Base-by-base conservation (phyloP, 148 eudicot genomes). In the Amaranthus cruentus region DNA sequence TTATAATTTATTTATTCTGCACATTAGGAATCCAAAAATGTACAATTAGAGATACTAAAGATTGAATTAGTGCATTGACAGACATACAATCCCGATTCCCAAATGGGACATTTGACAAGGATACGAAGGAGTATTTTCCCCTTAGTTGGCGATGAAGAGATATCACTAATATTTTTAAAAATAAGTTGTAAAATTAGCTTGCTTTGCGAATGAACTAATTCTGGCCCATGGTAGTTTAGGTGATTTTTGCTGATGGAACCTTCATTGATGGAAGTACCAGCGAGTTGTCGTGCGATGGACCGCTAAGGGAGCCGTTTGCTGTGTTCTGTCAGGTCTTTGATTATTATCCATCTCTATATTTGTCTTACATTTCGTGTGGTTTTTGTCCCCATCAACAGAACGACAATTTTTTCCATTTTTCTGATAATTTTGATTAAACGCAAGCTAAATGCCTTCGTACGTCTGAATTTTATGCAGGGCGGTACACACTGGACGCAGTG, bases 401-500 rank as follows among this genome's bases (percentile, higher is more conserved):
- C 51, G 13, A 47, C 3, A 58, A 38, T 52, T 28, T 49, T 58
- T 0, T 69, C 43, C 38, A 11, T 43, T 42, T 9, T 9, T 48
- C 7, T 6, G 53, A 4, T 5, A 15, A 28, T 55, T 54, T 4
- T 7, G 44, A 53, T 53, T 43, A 0, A 59, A 49, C 12, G 47
- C 51, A 21, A 9, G 49, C 15, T 59, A 46, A 38, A 47, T 60
- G 28, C 0, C 4, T n/a, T 58, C 14, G 57, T 9, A 14, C 12
- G 44, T 55, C 18, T 55, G 18, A 12, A n/a, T 61, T 13, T 46
- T 5, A 47, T 76, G 79, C 90, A 93, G 97, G 98, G 98, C 72
- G 98, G 98, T 74, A 89, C 92, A 47, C 98, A 93, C 78, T 93
- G 97, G 98, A 93, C 98, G 4, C 97, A 93, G 38, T 93, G 98